Conservation (phyloP, 2,329 filamentous ascomycete genomes). For the Fusarium sublunatum region DNA sequence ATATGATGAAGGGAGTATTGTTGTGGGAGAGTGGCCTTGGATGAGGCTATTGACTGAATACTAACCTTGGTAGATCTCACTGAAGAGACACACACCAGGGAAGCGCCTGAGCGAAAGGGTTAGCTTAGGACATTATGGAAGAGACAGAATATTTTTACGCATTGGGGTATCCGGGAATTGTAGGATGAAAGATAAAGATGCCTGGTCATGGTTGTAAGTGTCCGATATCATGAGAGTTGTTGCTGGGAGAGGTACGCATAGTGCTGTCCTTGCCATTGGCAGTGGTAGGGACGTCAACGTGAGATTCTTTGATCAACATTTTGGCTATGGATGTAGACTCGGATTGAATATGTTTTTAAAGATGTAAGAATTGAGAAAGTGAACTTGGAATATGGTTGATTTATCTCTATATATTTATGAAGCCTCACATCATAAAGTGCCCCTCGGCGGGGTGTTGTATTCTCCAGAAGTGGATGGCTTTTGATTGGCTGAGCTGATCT, state of each 20-base stretch:
- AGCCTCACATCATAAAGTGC: constrained; percentile 32
- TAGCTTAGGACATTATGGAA: not conserved
- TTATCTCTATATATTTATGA: constrained; percentile 14
- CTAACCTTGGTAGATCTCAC: constrained; percentile 95
- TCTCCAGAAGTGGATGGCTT: constrained; percentile 6
- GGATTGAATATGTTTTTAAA: not conserved
- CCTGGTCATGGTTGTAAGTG: constrained; percentile 61
- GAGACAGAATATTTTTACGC: constrained; percentile 64
- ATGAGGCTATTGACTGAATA: constrained; percentile 51
- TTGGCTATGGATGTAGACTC: constrained; percentile 4
- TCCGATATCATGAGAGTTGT: constrained; percentile 24
- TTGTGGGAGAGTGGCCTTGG: not conserved
- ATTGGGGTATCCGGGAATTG: constrained; percentile 85
- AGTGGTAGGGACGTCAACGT: constrained; percentile 62
- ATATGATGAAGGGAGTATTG: not conserved
- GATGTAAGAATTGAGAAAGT: not conserved
- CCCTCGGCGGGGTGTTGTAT: constrained; percentile 38
- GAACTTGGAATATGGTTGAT: constrained; percentile 1
- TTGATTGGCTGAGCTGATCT: constrained; percentile 26
- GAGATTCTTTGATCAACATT: constrained; percentile 67
- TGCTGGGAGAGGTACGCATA: constrained; percentile 58
- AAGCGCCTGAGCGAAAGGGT: constrained; percentile 64
- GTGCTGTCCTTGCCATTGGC: constrained; percentile 65
- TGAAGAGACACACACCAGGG: constrained; percentile 88
- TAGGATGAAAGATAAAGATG: constrained; percentile 89